These are phyloP conservation scores for Prunella vulgaris DNA, from an alignment of 257 asterid species.

Conservation along the genomic window DNA sequence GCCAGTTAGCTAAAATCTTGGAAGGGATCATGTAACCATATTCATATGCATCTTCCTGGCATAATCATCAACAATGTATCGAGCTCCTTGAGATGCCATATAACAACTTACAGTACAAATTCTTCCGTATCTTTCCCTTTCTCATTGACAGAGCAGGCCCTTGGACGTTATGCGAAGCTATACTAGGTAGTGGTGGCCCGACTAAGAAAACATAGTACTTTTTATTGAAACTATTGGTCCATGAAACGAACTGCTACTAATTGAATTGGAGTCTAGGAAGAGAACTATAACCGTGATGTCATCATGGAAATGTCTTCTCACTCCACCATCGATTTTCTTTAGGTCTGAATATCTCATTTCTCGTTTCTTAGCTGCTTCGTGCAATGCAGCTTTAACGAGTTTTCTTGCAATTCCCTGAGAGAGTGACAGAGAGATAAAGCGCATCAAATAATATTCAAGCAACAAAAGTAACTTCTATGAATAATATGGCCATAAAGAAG, in stretches of 20 bases:
- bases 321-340: constrained; percentile 57
- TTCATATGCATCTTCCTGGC: constrained; percentile 38
- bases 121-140: constrained; percentile 5
- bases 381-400: constrained; percentile 61
- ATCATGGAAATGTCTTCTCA: constrained; percentile 72
- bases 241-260: constrained; percentile 33
- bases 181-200: constrained; percentile 27
- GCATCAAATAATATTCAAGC: constrained; percentile 7
- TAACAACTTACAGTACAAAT: constrained; percentile 20
- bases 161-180: constrained; percentile 10
- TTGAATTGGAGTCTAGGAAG: constrained; percentile 47
- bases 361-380: constrained; percentile 68
- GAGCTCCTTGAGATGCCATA: constrained; percentile 23
- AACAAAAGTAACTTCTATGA: not conserved
- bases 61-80: constrained; percentile 38
- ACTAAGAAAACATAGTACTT: constrained; percentile 30
- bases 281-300: constrained; percentile 69
- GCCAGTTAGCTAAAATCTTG: constrained; percentile 31
- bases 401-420: constrained; percentile 64
- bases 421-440: not conserved
- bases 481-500: not conserved
- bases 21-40: not conserved
- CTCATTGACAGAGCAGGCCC: constrained; percentile 1
- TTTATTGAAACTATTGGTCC: constrained; percentile 47
- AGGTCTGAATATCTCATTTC: constrained; percentile 70